These are phyloP conservation scores for Umbilicaria muhlenbergii DNA, from an alignment of 495 filamentous ascomycete genomes.

Conservation along the genomic window DNA sequence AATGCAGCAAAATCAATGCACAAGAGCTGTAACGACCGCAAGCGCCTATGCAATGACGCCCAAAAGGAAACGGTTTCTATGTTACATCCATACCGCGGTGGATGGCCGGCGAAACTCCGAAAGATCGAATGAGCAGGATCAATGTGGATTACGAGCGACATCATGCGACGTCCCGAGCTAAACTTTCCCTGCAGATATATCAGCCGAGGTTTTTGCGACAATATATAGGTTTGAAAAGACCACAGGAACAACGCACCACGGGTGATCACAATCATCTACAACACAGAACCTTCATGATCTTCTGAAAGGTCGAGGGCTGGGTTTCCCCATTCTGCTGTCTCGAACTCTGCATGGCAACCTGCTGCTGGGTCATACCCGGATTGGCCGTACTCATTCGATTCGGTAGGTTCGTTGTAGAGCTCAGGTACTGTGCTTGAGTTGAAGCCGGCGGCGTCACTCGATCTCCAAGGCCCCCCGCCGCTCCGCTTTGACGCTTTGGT, in stretches of 20 bases:
- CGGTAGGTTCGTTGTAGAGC: conserved; percentile 71
- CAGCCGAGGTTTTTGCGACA: background rate
- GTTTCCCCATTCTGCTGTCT: conserved; percentile 27
- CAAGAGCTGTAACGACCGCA: background rate
- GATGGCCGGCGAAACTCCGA: background rate
- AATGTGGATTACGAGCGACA: background rate
- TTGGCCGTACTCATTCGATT: conserved; percentile 46
- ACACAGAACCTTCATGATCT: conserved; percentile 70
- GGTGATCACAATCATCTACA: conserved; percentile 42
- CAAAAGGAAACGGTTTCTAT: background rate
- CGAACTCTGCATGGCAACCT: conserved; percentile 17
- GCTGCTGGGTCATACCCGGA: conserved; percentile 36
- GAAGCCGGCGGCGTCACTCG: conserved; percentile 65
- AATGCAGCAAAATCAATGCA: background rate
- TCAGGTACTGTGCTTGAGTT: conserved; percentile 82
- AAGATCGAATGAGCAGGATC: background rate
- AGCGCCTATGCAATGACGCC: background rate
- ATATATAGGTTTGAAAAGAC: too few relatives aligned
- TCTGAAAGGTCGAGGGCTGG: conserved; percentile 38
- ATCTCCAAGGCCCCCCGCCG: conserved; percentile 53
- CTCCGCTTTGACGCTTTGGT: conserved; percentile 57
- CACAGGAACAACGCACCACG: too few relatives aligned
- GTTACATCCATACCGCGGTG: background rate
- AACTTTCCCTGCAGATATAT: background rate
- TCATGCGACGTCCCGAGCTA: background rate